These are phyloP conservation scores for Paradendryphiella salina DNA, from an alignment of 2,329 filamentous ascomycete species.

Conservation along the genomic window DNA sequence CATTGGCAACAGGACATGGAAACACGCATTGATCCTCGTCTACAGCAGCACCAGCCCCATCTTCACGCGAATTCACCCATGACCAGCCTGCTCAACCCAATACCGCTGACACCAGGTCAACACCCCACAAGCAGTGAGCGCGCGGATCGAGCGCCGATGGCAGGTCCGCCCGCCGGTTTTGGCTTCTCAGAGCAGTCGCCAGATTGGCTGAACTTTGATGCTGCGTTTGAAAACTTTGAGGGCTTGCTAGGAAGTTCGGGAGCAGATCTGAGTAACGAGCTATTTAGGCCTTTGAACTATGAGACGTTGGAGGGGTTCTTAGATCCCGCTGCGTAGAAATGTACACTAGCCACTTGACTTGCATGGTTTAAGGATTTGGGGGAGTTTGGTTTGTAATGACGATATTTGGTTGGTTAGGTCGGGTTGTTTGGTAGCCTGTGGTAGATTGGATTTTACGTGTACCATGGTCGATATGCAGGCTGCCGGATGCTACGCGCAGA, in stretches of 20 bases:
- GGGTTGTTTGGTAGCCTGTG: too few species aligned
- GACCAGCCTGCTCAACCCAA: constrained; percentile 37
- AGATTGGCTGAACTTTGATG: constrained; percentile 48
- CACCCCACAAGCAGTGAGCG: constrained; percentile 47
- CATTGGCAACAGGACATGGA: constrained; percentile 35
- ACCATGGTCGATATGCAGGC: too few species aligned
- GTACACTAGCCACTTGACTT: too few species aligned
- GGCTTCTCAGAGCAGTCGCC: constrained; percentile 43
- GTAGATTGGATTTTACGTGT: too few species aligned
- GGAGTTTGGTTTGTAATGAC: too few species aligned
- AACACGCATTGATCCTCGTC: constrained; percentile 40
- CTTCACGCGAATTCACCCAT: constrained; percentile 30
- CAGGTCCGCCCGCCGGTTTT: constrained; percentile 25
- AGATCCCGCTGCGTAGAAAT: constrained; percentile 31
- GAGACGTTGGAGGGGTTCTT: constrained; percentile 41
- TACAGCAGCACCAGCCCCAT: constrained; percentile 25
- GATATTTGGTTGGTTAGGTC: too few species aligned
- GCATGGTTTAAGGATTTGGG: too few species aligned
- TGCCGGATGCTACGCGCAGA: too few species aligned
- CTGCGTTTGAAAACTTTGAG: constrained; percentile 49
- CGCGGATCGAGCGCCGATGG: constrained; percentile 32
- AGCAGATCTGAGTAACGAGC: constrained; percentile 46
- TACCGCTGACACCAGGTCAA: constrained; percentile 38
- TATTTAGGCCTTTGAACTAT: constrained; percentile 45
- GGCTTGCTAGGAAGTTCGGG: constrained; percentile 45